Conservation (phyloP, 2,329 filamentous ascomycete species). For the Arthrobotrys conoides region DNA sequence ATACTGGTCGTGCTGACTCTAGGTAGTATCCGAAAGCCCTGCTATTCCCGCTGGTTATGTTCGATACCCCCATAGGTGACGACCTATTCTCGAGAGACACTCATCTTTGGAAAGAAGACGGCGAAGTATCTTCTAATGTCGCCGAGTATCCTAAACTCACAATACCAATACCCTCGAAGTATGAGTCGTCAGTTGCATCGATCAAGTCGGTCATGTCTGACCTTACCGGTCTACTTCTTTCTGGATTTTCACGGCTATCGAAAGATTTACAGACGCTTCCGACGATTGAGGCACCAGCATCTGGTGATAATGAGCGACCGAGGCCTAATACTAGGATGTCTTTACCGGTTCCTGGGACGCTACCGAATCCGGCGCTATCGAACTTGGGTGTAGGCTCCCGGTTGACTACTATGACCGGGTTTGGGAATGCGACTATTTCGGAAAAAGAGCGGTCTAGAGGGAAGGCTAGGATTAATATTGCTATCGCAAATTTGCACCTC, state of each 20-base stretch:
- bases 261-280: constrained; percentile 80
- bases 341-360: constrained; percentile 76
- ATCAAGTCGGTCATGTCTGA: constrained; percentile 86
- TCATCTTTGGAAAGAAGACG: constrained; percentile 51
- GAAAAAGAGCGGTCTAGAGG: constrained; percentile 85
- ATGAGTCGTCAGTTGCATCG: constrained; percentile 80
- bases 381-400: constrained; percentile 65
- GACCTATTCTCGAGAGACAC: constrained; percentile 68
- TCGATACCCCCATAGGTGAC: constrained; percentile 76
- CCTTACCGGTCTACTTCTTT: constrained; percentile 79
- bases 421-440: constrained; percentile 78
- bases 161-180: constrained; percentile 77
- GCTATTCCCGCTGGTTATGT: constrained; percentile 83
- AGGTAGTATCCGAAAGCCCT: constrained; percentile 82
- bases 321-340: constrained; percentile 77
- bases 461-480: constrained; percentile 81
- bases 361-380: constrained; percentile 75
- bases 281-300: constrained; percentile 81
- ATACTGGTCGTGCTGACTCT: constrained; percentile 27
- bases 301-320: constrained; percentile 67
- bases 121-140: constrained; percentile 46
- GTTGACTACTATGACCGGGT: constrained; percentile 75
- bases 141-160: constrained; percentile 71
- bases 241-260: constrained; percentile 81
- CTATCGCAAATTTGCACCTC: constrained; percentile 87